Base-by-base conservation (phyloP, 495 filamentous ascomycete species). In the Penicillium maclennaniae region DNA sequence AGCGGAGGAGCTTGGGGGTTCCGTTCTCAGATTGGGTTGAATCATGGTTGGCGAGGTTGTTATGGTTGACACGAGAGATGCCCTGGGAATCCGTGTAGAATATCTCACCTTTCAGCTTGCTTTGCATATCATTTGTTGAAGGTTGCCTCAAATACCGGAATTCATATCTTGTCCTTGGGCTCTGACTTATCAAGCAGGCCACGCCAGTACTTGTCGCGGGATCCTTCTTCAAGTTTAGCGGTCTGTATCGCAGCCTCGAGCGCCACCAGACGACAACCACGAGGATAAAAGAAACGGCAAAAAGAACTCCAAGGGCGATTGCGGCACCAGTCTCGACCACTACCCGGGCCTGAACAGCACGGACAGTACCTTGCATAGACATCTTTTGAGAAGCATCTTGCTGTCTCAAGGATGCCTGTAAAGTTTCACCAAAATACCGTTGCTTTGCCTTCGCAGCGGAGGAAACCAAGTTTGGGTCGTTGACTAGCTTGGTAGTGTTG, bases 351-450 rank as follows among this genome's bases (percentile, higher is more conserved):
- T 66, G 43, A 20, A 63, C 12, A 6, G 3, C 38, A 17, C 38
- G 36, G 10, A 66, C 19, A 1, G 14, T 9, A 28, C 51, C 63
- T 20, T 46, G 43, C 8, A 46, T 6, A 9, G 26, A 10, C 1
- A 25, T 36, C 10, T 56, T 34, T n/a, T n/a, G n/a, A 4, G 59
- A 47, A 6, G 54, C 59, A 19, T 43, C 50, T 14, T 49, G 9
- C 0, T 59, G 45, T 20, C 12, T 46, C 15, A 70, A 65, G 1
- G 52, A 44, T 26, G 69, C 45, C 31, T 67, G 63, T 7, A 72
- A 36, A 1, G 65, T 53, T 27, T 74, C 71, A 0, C 68, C 71
- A 51, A 72, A 59, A 39, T 66, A 71, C 7, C 71, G 60, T 36
- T 70, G 68, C 27, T 71, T 67, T 8, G 70, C 48, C 27, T 58